Base-by-base conservation (phyloP, 2,329 filamentous ascomycete genomes). In the Microcera coccophila region DNA sequence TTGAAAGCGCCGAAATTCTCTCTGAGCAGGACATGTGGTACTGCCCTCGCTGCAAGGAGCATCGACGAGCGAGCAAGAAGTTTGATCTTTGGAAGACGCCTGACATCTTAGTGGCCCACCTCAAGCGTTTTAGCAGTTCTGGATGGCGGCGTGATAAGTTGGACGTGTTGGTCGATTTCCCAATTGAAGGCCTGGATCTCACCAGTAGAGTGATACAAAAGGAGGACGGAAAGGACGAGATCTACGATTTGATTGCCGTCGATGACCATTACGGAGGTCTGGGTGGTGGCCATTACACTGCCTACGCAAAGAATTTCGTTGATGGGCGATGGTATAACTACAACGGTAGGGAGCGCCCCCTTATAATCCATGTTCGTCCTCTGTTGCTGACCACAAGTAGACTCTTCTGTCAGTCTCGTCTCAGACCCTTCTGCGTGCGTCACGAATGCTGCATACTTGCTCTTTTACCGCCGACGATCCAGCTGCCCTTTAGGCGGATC, bases 21-120 rank as follows among this genome's bases (percentile, higher is more conserved):
- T 96, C 91, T 0, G 89, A 96, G 63, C 87, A 94, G 60, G 94
- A 98, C 62, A 91, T 89, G 47, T 98, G 93, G 93, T 97, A 94
- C 63, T 98, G 93, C 61, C 91, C 89, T 43, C 81, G 89, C 21
- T 98, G 93, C 75, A 97, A 97, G 64, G 88, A 95, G 57, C 85
- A 95, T 58, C 82, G 89, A 14, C 84, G 89, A 47, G 93, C 93
- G 16, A 90, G 85, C 68, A 98, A 98, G 73, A 96, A 93, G 59
- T 89, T 98, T 40, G 90, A 97, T 61, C 79, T 98, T 15, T 98
- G 93, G 93, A 96, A 91, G 61, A 85, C 87, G 2, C 93, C 93
- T 1, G 93, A 98, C 63, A 94, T 97, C 48, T 77, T 98, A 14
- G 85, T 97, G 33, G 85, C 96, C 48, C 93, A 98, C 62, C 75